These are phyloP conservation scores for Zygoascus biomembranicola DNA, from an alignment of 805 yeast species.

Conservation along the genomic window DNA sequence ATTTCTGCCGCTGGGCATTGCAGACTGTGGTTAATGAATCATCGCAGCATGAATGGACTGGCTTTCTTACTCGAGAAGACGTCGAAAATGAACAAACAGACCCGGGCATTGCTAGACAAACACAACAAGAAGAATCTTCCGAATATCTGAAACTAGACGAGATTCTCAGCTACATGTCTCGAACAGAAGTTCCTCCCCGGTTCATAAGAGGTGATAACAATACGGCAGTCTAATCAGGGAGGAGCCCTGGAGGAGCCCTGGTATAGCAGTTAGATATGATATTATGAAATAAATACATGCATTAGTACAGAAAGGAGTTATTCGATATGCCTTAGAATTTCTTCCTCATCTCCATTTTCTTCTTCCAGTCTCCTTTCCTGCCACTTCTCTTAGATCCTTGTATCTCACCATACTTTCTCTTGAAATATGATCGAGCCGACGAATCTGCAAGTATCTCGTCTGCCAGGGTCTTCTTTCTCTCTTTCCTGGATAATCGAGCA, in stretches of 20 bases:
- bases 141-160: conserved; percentile 13
- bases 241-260: no score
- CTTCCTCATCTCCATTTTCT: conserved; percentile 51
- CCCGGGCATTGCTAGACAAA: conserved; percentile 6
- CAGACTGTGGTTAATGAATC: conserved; percentile 44
- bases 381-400: conserved; percentile 60
- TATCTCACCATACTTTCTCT: conserved; percentile 73
- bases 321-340: conserved; percentile 18
- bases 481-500: conserved; percentile 55
- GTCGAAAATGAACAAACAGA: conserved; percentile 24
- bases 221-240: background rate
- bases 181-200: conserved; percentile 11
- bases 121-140: conserved; percentile 2
- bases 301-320: background rate
- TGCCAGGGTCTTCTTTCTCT: conserved; percentile 69
- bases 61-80: conserved; percentile 49
- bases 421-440: conserved; percentile 66
- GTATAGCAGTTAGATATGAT: background rate
- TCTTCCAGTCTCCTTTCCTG: conserved; percentile 57
- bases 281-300: background rate
- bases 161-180: conserved; percentile 12
- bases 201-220: background rate
- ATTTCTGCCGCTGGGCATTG: conserved; percentile 62
- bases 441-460: conserved; percentile 75
- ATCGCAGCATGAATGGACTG: conserved; percentile 53